A percentile compares a stretch with the other conserved stretches of the same genome.
Evolutionary conservation across 2,329 filamentous ascomycete genomes (phyloP).

Genomic region (Fusarium vanettenii): DNA sequence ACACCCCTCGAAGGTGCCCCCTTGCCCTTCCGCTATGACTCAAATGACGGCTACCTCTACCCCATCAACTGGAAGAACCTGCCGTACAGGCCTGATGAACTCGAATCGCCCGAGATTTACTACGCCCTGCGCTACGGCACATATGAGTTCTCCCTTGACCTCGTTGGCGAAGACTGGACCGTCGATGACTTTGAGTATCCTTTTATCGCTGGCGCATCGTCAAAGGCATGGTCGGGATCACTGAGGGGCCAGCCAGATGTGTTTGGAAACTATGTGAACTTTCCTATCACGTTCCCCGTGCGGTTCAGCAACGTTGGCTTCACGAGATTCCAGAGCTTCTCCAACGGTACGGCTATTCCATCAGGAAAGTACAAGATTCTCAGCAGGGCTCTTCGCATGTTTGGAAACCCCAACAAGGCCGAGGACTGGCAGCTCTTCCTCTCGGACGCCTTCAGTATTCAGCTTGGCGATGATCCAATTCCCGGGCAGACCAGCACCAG

Average conservation of each 20-base stretch:
- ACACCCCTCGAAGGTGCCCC: conserved; percentile 26
- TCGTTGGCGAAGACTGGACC: neutral
- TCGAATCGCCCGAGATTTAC: neutral
- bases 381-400: neutral
- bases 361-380: neutral
- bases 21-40: conserved; percentile 26
- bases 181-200: neutral
- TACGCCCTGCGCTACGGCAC: neutral
- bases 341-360: neutral
- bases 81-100: neutral
- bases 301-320: neutral
- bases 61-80: conserved; percentile 21
- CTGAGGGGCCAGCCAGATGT: neutral
- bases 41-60: conserved; percentile 13
- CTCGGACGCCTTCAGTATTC: neutral
- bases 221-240: neutral
- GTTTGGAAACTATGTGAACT: neutral
- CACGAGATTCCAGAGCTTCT: neutral
- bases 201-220: neutral
- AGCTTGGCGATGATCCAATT: neutral
- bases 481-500: neutral
- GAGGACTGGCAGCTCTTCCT: neutral
- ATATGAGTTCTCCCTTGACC: neutral
- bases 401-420: neutral
- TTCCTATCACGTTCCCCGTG: neutral